These are phyloP conservation scores for Boletus eberwhitei DNA, from an alignment of 768 basidiomycete species.

Conservation along the genomic window DNA sequence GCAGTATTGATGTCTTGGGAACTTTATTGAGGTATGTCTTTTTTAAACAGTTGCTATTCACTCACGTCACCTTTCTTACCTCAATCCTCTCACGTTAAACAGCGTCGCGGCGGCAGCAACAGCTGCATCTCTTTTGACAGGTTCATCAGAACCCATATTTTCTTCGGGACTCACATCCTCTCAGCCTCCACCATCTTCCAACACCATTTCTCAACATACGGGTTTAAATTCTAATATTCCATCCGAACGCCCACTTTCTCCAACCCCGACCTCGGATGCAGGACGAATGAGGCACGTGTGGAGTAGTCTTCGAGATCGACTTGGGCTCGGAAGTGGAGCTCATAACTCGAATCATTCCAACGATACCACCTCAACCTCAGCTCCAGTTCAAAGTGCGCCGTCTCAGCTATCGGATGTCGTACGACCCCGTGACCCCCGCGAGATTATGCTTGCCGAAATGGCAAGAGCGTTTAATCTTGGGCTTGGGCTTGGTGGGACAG, in stretches of 20 bases:
- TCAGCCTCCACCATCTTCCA: slow-evolving; percentile 14
- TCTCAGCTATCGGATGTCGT: slow-evolving; percentile 10
- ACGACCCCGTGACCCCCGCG: slow-evolving; percentile 48
- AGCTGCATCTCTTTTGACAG: slow-evolving; percentile 78
- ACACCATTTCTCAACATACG: slow-evolving; percentile 10
- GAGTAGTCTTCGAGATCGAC: slow-evolving; percentile 64
- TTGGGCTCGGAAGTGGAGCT: slow-evolving; percentile 45
- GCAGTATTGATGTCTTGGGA: slow-evolving; percentile 78
- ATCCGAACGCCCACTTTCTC: slow-evolving; percentile 36
- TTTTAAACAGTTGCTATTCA: not conserved
- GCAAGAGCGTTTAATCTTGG: slow-evolving; percentile 76
- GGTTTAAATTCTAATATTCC: slow-evolving; percentile 13
- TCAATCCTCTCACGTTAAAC: slow-evolving; percentile 2
- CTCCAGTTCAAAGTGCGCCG: slow-evolving; percentile 4
- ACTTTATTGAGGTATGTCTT: slow-evolving; percentile 69
- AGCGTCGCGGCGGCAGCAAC: slow-evolving; percentile 93
- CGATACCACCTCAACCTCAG: slow-evolving; percentile 4
- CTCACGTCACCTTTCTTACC: not conserved
- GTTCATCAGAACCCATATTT: slow-evolving; percentile 63
- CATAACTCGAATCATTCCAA: slow-evolving; percentile 12
- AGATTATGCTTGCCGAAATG: slow-evolving; percentile 78
- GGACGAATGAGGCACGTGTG: slow-evolving; percentile 60
- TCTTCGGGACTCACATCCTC: slow-evolving; percentile 51
- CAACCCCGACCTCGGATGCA: slow-evolving; percentile 39
- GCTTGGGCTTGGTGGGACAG: slow-evolving; percentile 43